A percentile compares a stretch with the other conserved stretches of the same genome.
Conservation (phyloP, 116 monocot species). For the Posidonia oceanica region DNA sequence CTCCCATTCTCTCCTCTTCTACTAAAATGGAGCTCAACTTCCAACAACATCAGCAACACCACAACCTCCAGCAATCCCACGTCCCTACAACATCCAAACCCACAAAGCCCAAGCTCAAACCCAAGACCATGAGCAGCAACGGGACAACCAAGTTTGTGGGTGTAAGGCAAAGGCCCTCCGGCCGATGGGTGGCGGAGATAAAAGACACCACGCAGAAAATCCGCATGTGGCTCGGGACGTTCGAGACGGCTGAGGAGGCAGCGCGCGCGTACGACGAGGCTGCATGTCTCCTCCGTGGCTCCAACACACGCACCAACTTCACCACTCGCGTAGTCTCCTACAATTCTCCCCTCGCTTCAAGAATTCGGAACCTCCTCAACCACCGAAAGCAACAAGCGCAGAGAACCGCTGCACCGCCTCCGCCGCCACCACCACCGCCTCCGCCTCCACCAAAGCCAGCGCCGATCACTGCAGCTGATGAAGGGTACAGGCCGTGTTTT, state of each 20-base stretch:
- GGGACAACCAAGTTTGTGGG: constrained; percentile 20
- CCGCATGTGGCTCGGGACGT: constrained; percentile 60
- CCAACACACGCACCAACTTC: constrained; percentile 51
- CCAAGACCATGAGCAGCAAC: neutral
- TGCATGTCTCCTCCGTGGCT: constrained; percentile 38
- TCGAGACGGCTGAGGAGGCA: constrained; percentile 55
- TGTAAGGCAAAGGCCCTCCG: constrained; percentile 46
- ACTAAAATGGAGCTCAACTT: constrained; percentile 10
- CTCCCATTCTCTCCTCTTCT: neutral
- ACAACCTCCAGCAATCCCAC: too few relatives aligned
- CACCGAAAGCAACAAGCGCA: neutral
- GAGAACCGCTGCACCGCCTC: neutral
- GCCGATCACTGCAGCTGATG: neutral
- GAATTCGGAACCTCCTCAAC: constrained; percentile 38
- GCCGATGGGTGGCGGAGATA: constrained; percentile 60
- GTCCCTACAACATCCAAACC: neutral
- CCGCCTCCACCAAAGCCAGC: neutral
- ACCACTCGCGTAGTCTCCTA: neutral
- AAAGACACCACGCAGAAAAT: constrained; percentile 56
- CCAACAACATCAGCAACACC: neutral
- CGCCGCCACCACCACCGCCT: neutral
- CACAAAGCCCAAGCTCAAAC: neutral
- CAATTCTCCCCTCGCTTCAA: constrained; percentile 19
- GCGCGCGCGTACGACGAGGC: constrained; percentile 46
- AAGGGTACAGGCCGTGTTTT: neutral